Evolutionary conservation across 2,329 filamentous ascomycete genomes (phyloP).

Genomic region (Corynespora cassiicola): DNA sequence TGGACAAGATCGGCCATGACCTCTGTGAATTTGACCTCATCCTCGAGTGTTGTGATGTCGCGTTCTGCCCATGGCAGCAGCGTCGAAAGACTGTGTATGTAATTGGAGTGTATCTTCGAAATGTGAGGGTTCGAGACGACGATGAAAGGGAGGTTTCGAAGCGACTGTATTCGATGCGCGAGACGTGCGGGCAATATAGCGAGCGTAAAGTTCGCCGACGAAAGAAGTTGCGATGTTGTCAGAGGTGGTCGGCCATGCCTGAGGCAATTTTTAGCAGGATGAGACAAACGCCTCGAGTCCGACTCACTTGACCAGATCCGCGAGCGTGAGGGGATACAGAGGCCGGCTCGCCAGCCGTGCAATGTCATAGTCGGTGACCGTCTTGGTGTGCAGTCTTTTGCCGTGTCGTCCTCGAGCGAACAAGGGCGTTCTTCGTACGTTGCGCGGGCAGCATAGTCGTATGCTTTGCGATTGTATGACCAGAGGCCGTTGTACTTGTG

Average conservation of each 20-base stretch:
- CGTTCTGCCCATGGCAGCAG: slow-evolving; percentile 82
- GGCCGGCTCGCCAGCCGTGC: slow-evolving; percentile 77
- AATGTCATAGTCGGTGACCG: slow-evolving; percentile 74
- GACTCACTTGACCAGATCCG: slow-evolving; percentile 83
- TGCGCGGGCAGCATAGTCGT: slow-evolving; percentile 38
- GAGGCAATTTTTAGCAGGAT: slow-evolving; percentile 15
- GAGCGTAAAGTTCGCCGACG: slow-evolving; percentile 94
- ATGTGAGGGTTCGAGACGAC: slow-evolving; percentile 98
- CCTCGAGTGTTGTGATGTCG: slow-evolving; percentile 77
- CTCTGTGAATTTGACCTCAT: slow-evolving; percentile 90
- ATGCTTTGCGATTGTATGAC: slow-evolving; percentile 46
- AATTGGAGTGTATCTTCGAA: slow-evolving; percentile 93
- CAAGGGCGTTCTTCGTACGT: slow-evolving; percentile 20
- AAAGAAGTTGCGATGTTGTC: slow-evolving; percentile 78
- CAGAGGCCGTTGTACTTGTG: slow-evolving; percentile 40
- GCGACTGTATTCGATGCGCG: slow-evolving; percentile 89
- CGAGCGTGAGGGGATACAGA: slow-evolving; percentile 81
- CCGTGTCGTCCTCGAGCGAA: slow-evolving; percentile 21
- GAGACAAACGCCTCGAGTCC: background rate
- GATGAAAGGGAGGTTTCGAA: slow-evolving; percentile 94
- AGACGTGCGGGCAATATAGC: slow-evolving; percentile 89
- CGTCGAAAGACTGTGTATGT: slow-evolving; percentile 89
- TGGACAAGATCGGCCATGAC: slow-evolving; percentile 94
- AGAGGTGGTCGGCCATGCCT: slow-evolving; percentile 84
- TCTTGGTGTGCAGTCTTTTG: slow-evolving; percentile 44